phyloP scores from a whole-genome alignment of 108 stramenopile species.

The Skeletonema grethae region DNA sequence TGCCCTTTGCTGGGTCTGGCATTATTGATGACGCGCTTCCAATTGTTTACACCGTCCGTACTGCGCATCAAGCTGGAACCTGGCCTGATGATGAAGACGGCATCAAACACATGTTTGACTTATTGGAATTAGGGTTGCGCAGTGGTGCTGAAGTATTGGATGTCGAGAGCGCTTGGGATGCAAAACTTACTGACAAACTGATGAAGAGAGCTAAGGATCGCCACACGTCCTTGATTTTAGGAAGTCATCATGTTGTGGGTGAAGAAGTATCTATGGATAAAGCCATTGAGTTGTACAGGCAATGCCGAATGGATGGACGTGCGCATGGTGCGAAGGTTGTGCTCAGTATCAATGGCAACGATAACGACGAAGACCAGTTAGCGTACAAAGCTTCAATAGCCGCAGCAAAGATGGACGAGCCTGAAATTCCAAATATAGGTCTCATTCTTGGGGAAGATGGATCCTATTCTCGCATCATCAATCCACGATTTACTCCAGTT shows the following conservation, averaged over 20 bases:
- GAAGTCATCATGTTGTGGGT: conserved; percentile 93
- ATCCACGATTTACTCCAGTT: conserved; percentile 92
- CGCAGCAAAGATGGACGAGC: conserved; percentile 53
- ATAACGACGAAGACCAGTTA: conserved; percentile 75
- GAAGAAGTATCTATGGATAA: conserved; percentile 61
- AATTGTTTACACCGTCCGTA: conserved; percentile 94
- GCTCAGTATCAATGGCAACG: conserved; percentile 68
- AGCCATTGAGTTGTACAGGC: conserved; percentile 77
- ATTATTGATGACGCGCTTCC: conserved; percentile 89
- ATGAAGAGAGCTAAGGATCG: conserved; percentile 62
- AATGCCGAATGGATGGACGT: conserved; percentile 86
- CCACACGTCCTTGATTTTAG: conserved; percentile 86
- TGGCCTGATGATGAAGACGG: conserved; percentile 89
- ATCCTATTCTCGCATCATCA: conserved; percentile 90
- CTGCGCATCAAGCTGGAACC: conserved; percentile 91
- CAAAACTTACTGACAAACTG: conserved; percentile 54
- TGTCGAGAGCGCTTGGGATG: conserved; percentile 93
- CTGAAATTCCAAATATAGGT: conserved; percentile 88
- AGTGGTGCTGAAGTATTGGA: conserved; percentile 95
- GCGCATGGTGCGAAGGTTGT: conserved; percentile 94
- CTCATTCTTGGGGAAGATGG: conserved; percentile 88
- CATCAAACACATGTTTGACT: conserved; percentile 79
- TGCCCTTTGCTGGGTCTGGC: conserved; percentile 58
- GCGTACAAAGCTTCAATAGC: conserved; percentile 78
- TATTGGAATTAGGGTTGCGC: conserved; percentile 85